phyloP scores from a whole-genome alignment of 139 green algal species.

The Micromonas pusilla region DNA sequence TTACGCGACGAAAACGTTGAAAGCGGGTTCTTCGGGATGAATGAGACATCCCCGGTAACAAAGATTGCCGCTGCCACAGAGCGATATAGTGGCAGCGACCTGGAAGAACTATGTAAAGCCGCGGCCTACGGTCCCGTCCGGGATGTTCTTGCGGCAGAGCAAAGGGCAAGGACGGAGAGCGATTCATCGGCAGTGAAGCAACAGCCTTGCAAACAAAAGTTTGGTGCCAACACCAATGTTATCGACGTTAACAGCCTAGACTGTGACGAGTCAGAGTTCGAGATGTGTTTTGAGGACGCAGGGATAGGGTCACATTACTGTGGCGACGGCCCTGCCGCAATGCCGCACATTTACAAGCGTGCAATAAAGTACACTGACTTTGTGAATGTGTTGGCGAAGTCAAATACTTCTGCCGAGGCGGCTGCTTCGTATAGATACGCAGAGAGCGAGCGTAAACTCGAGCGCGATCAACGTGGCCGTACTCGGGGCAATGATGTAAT shows the following conservation, averaged over 20 bases:
- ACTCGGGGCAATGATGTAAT: background rate
- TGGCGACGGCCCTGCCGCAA: no score
- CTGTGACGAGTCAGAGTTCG: no score
- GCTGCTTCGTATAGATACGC: background rate
- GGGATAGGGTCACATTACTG: no score
- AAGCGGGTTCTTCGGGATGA: constrained; percentile 27
- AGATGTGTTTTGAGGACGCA: no score
- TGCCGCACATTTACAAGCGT: background rate
- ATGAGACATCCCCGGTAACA: background rate
- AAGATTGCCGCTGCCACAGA: constrained; percentile 51
- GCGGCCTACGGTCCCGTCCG: constrained; percentile 51
- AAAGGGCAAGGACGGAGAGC: background rate
- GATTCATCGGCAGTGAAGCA: background rate
- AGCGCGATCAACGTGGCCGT: background rate
- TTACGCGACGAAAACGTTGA: constrained; percentile 36
- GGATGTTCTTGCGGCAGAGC: constrained; percentile 35
- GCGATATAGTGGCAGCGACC: constrained; percentile 69
- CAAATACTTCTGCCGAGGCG: background rate
- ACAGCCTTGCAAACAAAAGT: background rate
- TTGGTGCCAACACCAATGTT: no score
- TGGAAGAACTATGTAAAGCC: constrained; percentile 66
- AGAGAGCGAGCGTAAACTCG: background rate
- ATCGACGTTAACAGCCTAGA: no score
- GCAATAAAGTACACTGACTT: background rate
- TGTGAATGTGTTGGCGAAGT: background rate